Evolutionary conservation across 1,284 basidiomycete genomes (phyloP).

Genomic region (Thelephora terrestris): DNA sequence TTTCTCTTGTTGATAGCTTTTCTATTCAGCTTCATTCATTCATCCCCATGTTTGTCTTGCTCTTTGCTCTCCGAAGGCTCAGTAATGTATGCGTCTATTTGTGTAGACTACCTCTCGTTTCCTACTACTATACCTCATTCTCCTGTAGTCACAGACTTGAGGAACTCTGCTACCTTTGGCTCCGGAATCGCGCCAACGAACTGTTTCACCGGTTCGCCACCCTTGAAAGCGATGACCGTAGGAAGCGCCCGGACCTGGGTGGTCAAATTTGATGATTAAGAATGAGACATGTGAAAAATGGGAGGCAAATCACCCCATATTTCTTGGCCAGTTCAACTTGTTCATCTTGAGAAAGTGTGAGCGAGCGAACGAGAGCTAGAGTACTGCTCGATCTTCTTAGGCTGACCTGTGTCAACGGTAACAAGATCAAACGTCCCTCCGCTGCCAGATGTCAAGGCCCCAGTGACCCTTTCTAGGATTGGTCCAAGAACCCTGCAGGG

Average conservation of each 20-base stretch:
- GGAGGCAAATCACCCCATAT: conserved; percentile 31
- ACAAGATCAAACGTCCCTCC: conserved; percentile 55
- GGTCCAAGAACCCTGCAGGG: conserved; percentile 65
- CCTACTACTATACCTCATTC: neutral
- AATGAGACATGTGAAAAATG: neutral
- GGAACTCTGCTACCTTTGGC: conserved; percentile 36
- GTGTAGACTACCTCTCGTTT: neutral
- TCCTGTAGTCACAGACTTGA: conserved; percentile 28
- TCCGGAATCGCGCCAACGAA: conserved; percentile 56
- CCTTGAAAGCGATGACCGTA: conserved; percentile 62
- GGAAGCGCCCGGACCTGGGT: conserved; percentile 53
- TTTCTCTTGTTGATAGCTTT: neutral
- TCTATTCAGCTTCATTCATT: neutral
- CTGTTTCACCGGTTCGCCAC: conserved; percentile 41
- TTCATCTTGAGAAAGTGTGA: conserved; percentile 28
- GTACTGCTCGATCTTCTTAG: too few relatives aligned
- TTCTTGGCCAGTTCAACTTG: conserved; percentile 37
- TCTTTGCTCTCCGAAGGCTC: too few relatives aligned
- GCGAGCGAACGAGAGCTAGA: neutral
- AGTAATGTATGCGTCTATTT: too few relatives aligned
- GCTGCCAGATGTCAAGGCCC: conserved; percentile 36
- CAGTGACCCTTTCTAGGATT: conserved; percentile 43
- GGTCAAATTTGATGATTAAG: neutral
- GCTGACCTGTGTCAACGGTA: conserved; percentile 40
- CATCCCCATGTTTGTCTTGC: too few relatives aligned